These are phyloP conservation scores for Rhizodiscina lignyota DNA, from an alignment of 495 filamentous ascomycete species.

Conservation along the genomic window DNA sequence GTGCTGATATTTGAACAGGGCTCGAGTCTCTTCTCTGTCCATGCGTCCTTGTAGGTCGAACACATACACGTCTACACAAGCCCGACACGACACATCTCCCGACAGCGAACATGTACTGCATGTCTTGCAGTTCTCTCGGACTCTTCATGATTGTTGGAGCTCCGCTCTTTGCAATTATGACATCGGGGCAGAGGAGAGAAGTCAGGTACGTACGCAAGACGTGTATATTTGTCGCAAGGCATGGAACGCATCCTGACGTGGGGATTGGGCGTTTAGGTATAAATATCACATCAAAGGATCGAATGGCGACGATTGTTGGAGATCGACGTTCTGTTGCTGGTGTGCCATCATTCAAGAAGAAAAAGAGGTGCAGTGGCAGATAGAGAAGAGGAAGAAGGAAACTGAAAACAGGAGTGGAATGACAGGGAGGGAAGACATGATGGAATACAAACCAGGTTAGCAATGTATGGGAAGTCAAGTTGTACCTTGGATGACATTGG, in stretches of 20 bases:
- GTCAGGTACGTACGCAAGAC: no score
- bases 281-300: slow-evolving; percentile 1
- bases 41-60: neutral
- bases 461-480: no score
- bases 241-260: no score
- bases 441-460: no score
- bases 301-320: slow-evolving; percentile 1
- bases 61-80: neutral
- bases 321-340: neutral
- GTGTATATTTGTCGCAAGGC: no score
- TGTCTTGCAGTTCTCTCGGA: neutral
- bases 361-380: neutral
- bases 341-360: slow-evolving; percentile 3
- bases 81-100: neutral
- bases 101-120: neutral
- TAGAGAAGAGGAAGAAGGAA: slow-evolving; percentile 1
- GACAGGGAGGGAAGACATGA: neutral
- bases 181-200: neutral
- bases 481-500: no score
- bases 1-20: neutral
- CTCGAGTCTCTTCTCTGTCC: neutral
- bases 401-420: neutral
- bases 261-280: no score
- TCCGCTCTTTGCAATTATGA: slow-evolving; percentile 1
- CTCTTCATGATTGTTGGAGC: neutral